Base-by-base conservation (phyloP, 805 yeast genomes). In the Metschnikowia henanensis region DNA sequence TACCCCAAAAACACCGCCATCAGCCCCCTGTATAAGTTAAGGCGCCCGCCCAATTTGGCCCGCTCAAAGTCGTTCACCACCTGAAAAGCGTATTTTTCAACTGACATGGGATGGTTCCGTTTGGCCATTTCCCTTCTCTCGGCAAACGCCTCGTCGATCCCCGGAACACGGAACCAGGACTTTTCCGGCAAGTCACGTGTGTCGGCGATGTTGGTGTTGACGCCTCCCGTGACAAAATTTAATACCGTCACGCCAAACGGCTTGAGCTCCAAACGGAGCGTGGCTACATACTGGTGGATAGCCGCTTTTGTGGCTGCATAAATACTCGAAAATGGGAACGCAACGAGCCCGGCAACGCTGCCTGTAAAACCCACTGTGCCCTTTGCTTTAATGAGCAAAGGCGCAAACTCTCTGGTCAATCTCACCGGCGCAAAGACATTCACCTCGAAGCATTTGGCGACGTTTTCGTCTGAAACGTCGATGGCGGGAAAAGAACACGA, bases 331-430 rank as follows among this genome's bases (percentile, higher is more conserved):
- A 81, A 85, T 20, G 95, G 95, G 66, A 86, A 80, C 3, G 87
- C 81, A 10, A 75, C 63, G 13, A 79, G 42, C 1, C 88, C 94
- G 13, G 84, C 76, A 2, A 83, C 60, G 3, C 91, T 83, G 1
- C 94, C 94, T 0, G 94, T 85, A 62, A 83, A 84, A 0, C 83
- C 80, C 45, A 87, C 76, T 0, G 80, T 76, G 3, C 92, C 94
- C 52, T 81, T 72, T 1, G 86, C 81, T 29, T 77, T 77, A 48
- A 86, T 83, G 10, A 84, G 49, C 47, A 78, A 68, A 13, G 74
- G 73, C 1, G 70, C 52, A 32, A 87, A 72, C 51, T 80, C 87
- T 25, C 89, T 68, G 1, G 79, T 76, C 55, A 84, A 39, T 55
- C 87, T 73, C 39, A 84, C 71, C 3, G 87, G 87, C 0, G 87